A percentile compares a stretch with the other conserved stretches of the same genome.
Conservation (phyloP, 306 rosid genomes). For the Cicer arietinum region DNA sequence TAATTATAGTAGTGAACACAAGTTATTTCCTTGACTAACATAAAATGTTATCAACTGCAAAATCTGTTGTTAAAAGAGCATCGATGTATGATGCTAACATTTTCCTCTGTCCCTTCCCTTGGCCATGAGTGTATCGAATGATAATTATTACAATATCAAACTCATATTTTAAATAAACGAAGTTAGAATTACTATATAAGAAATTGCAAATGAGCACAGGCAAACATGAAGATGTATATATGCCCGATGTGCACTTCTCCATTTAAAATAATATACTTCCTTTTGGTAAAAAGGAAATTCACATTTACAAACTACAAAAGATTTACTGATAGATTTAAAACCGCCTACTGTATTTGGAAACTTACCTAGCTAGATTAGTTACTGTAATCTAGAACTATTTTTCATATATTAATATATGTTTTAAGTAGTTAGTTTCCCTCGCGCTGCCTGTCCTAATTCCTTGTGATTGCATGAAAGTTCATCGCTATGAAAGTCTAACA, state of each 20-base stretch:
- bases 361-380: not conserved
- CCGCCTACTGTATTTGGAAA: conserved; percentile 8
- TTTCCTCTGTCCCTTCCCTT: not conserved
- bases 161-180: not conserved
- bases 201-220: not conserved
- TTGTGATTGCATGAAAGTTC: conserved; percentile 16
- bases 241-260: not conserved
- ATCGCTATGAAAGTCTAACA: conserved; percentile 10
- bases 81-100: not conserved
- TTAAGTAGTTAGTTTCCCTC: conserved; percentile 20
- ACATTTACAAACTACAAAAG: conserved; percentile 37
- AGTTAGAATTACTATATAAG: not conserved
- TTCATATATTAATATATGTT: conserved; percentile 15
- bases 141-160: not conserved
- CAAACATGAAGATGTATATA: conserved; percentile 5
- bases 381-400: conserved; percentile 33
- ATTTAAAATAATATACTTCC: conserved; percentile 4
- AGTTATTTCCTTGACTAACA: not conserved
- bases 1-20: too few species aligned
- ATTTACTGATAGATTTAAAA: conserved; percentile 1
- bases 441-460: conserved; percentile 3
- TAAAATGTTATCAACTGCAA: not conserved
- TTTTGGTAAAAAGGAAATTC: conserved; percentile 21
- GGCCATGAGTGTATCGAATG: not conserved
- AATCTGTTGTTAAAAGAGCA: not conserved